phyloP scores from a whole-genome alignment of 2,329 filamentous ascomycete genomes.

The Pseudopyricularia javanii region DNA sequence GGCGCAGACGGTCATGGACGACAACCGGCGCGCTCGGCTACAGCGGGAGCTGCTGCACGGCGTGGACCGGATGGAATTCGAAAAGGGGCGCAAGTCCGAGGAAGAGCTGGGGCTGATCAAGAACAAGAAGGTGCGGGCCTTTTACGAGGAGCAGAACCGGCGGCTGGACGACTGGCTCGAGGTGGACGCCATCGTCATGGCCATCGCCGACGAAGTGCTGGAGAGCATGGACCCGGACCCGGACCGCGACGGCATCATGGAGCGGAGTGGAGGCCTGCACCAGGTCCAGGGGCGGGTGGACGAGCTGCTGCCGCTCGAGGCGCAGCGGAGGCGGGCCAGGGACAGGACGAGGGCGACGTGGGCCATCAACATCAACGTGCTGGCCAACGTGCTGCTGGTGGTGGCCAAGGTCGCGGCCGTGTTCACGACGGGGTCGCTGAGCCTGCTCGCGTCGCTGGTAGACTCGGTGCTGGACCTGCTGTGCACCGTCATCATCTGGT shows the following conservation, averaged over 20 bases:
- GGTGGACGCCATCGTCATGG: not conserved
- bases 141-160: not conserved
- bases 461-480: slow-evolving; percentile 73
- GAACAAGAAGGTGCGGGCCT: not conserved
- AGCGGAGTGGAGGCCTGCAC: not conserved
- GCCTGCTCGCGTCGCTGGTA: slow-evolving; percentile 67
- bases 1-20: not conserved
- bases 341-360: slow-evolving; percentile 31
- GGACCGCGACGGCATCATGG: not conserved
- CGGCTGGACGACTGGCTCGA: not conserved
- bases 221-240: not conserved
- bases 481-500: slow-evolving; percentile 70
- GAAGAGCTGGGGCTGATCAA: not conserved
- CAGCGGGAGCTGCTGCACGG: not conserved
- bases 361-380: slow-evolving; percentile 77
- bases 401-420: slow-evolving; percentile 68
- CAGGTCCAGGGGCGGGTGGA: not conserved
- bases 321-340: not conserved
- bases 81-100: not conserved
- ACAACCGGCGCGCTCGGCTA: not conserved
- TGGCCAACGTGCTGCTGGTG: slow-evolving; percentile 65
- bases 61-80: not conserved
- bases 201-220: not conserved
- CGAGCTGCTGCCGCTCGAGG: not conserved
- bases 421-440: slow-evolving; percentile 66